Evolutionary conservation across 495 filamentous ascomycete genomes (phyloP).

Genomic region (Podospora appendiculata): DNA sequence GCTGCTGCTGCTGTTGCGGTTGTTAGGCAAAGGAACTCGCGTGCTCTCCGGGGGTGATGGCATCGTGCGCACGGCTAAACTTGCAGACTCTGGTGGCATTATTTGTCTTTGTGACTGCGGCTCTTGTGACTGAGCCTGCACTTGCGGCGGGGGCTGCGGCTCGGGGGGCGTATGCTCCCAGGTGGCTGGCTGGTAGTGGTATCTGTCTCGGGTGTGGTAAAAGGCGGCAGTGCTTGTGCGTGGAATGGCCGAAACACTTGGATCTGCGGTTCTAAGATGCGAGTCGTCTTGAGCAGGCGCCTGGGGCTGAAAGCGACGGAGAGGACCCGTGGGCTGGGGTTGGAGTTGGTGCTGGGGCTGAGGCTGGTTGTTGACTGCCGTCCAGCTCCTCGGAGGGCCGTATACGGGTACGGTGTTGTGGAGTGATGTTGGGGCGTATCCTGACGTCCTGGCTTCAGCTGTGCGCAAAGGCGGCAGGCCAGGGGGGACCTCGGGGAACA

Average conservation of each 20-base stretch:
- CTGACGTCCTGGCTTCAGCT: neutral
- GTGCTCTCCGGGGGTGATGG: no score
- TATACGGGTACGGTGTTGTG: no score
- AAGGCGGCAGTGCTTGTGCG: neutral
- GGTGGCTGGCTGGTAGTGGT: no score
- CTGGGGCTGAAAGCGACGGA: no score
- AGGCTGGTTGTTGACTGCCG: neutral
- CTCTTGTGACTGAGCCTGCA: neutral
- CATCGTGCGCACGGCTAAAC: no score
- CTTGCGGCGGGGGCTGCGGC: neutral
- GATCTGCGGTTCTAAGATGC: no score
- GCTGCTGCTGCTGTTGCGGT: no score
- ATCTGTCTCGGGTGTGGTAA: neutral
- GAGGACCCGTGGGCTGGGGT: neutral
- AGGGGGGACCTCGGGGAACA: neutral
- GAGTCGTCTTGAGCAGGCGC: no score
- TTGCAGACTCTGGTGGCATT: neutral
- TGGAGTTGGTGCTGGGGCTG: neutral
- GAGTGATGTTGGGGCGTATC: no score
- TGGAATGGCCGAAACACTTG: neutral
- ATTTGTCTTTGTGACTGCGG: neutral
- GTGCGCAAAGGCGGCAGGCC: neutral
- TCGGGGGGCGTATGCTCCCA: neutral
- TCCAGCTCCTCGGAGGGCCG: neutral
- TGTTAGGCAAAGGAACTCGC: no score